Base-by-base conservation (phyloP, 352 stramenopile species). In the Phytophthora agathidicida region DNA sequence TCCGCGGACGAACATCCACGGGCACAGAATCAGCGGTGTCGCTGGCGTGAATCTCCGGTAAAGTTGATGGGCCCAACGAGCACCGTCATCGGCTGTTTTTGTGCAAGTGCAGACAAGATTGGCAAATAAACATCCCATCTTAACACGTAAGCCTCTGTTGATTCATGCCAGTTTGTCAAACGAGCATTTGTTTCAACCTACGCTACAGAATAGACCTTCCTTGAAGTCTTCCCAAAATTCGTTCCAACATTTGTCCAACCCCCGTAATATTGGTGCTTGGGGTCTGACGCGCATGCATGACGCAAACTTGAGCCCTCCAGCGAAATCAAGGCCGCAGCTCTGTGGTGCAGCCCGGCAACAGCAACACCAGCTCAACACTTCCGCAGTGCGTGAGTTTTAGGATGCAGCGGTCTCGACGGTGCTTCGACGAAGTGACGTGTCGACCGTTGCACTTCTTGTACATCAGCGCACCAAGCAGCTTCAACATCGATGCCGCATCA, bases 281-380 rank as follows among this genome's bases (percentile, higher is more conserved):
- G n/a, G 51, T 61, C 42, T 50, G 50, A 51, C 54, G 48, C 24
- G 19, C 2, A 19, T 8, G 31, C 41, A 68, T 72, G 49, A 68
- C 64, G 64, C 65, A 72, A 72, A 65, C 64, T 20, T 10, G 14
- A 8, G 17, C 13, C 48, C 28, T 9, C 44, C 55, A 67, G 56
- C 56, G 62, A 68, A 72, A 72, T 57, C 63, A 72, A 24, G 8
- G 7, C 35, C 16, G 35, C 35, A 24, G 16, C 31, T n/a, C n/a
- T n/a, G n/a, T n/a, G n/a, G n/a, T n/a, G n/a, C n/a, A n/a, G n/a
- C n/a, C n/a, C n/a, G n/a, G n/a, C n/a, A n/a, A n/a, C n/a, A n/a
- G n/a, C n/a, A n/a, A n/a, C n/a, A n/a, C n/a, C n/a, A n/a, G n/a
- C n/a, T n/a, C n/a, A n/a, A n/a, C n/a, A n/a, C n/a, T n/a, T n/a